Base-by-base conservation (phyloP, 2,329 filamentous ascomycete species). In the Dactylonectria macrodidyma region DNA sequence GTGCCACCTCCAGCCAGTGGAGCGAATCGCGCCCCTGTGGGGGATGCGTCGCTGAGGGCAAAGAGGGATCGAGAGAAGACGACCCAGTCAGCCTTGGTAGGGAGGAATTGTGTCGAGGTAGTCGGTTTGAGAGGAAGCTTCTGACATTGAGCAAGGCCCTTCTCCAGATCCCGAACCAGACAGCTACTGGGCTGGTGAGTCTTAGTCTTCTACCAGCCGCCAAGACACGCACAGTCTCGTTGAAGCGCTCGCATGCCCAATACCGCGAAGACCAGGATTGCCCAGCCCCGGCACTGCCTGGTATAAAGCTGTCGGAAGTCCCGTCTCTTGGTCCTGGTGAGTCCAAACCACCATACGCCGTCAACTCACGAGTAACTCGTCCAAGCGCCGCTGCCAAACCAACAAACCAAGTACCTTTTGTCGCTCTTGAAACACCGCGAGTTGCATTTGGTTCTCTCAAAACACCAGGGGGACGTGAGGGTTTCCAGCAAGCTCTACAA, bases 341-440 rank as follows among this genome's bases (percentile, higher is more conserved):
- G 72, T 66, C 30, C 16, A 16, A 44, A 6, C 16, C 16, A 2
- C 19, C 19, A 30, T 9, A 5, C 14, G 5, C 24, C 9, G 16
- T n/a, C 7, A 11, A 22, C 12, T 16, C 46, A n/a, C 33, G 14
- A 34, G 52, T 63, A 44, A 63, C 30, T 1, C 48, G 26, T 46
- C 10, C 19, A 44, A 74, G 72, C 68, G 41, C 72, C 72, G 26
- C 10, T 10, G n/a, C 54, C 69, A 60, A 62, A 72, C 24, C 11
- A 47, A 2, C 33, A 71, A 4, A 75, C 66, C 30, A 55, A 55
- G n/a, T 72, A 71, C 51, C 66, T 75, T 3, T 58, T 51, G 54
- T 68, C 70, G 1, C 71, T 75, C 16, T 59, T 75, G 12, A 52
- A 56, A 8, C 66, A 71, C 51, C 73, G 71, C 9, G 51, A 58